Percentiles rank a stretch among this genome's conserved stretches.
phyloP scores from a whole-genome alignment of 2,329 filamentous ascomycete species.

The Fusarium subtropicale region DNA sequence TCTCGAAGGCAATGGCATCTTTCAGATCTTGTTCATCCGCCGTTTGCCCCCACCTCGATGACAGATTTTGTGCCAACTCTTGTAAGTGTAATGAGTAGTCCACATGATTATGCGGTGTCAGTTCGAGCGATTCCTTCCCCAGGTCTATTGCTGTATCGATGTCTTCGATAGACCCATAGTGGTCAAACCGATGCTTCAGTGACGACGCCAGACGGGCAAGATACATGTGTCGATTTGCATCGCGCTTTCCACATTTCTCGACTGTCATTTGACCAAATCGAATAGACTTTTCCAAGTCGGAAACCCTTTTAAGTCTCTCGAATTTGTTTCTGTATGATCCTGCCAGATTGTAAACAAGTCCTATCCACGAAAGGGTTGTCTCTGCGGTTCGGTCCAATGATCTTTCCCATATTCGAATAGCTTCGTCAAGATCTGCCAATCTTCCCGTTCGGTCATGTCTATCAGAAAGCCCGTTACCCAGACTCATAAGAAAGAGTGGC shows the following conservation, averaged over 20 bases:
- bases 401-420: neutral
- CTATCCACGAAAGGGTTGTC: neutral
- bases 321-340: neutral
- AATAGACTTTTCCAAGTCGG: neutral
- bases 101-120: neutral
- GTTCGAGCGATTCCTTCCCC: neutral
- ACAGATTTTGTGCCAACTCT: neutral
- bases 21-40: neutral
- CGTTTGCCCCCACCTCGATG: neutral
- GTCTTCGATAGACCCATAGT: neutral
- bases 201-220: neutral
- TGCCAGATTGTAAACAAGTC: neutral
- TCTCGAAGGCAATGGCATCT: neutral
- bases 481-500: neutral
- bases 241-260: neutral
- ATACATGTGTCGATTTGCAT: neutral
- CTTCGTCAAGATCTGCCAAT: neutral
- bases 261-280: neutral
- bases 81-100: neutral
- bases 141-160: neutral
- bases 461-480: neutral
- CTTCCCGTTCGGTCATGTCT: neutral
- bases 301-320: neutral
- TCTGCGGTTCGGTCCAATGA: neutral
- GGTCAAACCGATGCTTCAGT: neutral